Evolutionary conservation across 1,284 basidiomycete genomes (phyloP).

Genomic region (Heterobasidion occidentale): DNA sequence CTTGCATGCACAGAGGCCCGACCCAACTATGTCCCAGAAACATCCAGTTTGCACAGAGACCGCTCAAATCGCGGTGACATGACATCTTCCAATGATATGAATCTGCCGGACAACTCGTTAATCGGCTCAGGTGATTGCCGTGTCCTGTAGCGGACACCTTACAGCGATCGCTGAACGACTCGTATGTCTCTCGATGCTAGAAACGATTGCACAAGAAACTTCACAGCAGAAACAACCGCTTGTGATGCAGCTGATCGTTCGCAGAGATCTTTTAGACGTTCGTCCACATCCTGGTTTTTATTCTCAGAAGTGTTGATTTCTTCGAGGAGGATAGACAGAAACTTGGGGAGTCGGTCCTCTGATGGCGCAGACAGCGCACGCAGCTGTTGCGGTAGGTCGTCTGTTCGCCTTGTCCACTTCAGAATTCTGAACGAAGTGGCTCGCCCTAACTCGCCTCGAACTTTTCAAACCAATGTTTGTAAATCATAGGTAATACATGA

Average conservation of each 20-base stretch:
- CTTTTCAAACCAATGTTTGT: background rate
- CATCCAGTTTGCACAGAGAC: too few relatives aligned
- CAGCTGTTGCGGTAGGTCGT: conserved; percentile 33
- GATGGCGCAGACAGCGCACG: conserved; percentile 49
- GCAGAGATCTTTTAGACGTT: conserved; percentile 35
- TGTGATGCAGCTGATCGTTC: conserved; percentile 38
- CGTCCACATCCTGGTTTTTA: conserved; percentile 16
- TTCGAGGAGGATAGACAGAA: conserved; percentile 22
- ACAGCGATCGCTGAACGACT: too few relatives aligned
- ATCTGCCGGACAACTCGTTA: too few relatives aligned
- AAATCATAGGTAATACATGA: conserved; percentile 29
- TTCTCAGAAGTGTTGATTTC: background rate
- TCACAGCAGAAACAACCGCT: conserved; percentile 16
- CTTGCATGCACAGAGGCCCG: too few relatives aligned
- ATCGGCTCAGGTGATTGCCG: too few relatives aligned
- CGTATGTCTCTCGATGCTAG: too few relatives aligned
- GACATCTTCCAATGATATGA: too few relatives aligned
- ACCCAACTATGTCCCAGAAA: too few relatives aligned
- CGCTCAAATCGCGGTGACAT: too few relatives aligned
- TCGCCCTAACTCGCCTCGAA: background rate
- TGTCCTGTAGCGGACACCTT: too few relatives aligned
- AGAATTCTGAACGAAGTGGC: background rate
- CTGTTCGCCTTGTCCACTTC: background rate
- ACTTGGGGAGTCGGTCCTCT: conserved; percentile 47
- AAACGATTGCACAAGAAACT: too few relatives aligned